Conservation (phyloP, 1,139 yeast species). For the Yamadazyma dendronema region DNA sequence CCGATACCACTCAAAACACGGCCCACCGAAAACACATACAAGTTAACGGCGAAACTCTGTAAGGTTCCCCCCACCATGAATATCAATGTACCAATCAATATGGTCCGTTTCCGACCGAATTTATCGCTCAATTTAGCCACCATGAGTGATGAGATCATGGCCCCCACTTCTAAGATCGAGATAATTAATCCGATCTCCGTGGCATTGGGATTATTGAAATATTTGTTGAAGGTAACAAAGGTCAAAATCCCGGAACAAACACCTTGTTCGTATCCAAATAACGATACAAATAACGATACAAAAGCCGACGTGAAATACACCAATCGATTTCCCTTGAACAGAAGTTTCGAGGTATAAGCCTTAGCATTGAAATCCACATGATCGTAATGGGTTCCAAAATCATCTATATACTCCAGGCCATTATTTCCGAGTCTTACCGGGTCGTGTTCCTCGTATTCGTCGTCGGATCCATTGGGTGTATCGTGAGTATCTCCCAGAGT, state of each 20-base stretch:
- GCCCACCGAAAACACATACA: conserved; percentile 46
- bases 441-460: conserved; percentile 1
- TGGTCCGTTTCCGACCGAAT: conserved; percentile 49
- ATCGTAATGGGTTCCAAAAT: conserved; percentile 35
- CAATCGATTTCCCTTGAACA: conserved; percentile 42
- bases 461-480: neutral
- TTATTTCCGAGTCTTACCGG: conserved; percentile 2
- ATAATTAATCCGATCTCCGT: conserved; percentile 50
- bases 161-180: conserved; percentile 53
- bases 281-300: conserved; percentile 78
- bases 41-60: conserved; percentile 45
- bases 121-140: conserved; percentile 48
- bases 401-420: conserved; percentile 22
- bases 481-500: conserved; percentile 11
- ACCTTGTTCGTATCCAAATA: conserved; percentile 91
- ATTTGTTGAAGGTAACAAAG: conserved; percentile 42
- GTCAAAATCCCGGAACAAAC: conserved; percentile 76
- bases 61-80: conserved; percentile 52
- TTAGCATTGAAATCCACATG: conserved; percentile 40
- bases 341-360: conserved; percentile 30
- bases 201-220: conserved; percentile 45
- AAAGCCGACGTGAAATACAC: conserved; percentile 78
- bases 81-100: conserved; percentile 45
- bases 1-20: conserved; percentile 53
- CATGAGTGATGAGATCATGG: conserved; percentile 45